A percentile compares a stretch with the other conserved stretches of the same genome.
phyloP scores from a whole-genome alignment of 257 asterid genomes.

The Paulownia fortunei region DNA sequence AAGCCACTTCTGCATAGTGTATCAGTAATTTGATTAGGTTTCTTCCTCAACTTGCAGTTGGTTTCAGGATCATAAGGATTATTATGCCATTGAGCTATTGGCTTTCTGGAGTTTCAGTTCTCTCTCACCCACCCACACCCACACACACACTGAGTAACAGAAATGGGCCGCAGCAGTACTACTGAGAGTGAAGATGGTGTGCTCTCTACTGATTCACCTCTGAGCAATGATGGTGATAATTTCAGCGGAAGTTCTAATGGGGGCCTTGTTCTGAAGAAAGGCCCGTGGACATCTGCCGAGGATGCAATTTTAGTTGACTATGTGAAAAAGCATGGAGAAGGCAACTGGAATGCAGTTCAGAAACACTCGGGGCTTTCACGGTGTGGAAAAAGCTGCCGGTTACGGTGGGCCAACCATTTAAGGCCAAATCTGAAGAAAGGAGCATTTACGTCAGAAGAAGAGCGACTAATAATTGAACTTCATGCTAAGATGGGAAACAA shows the following conservation, averaged over 20 bases:
- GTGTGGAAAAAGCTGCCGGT: constrained; percentile 76
- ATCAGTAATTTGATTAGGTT: not conserved
- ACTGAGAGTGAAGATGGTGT: constrained; percentile 56
- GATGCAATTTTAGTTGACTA: constrained; percentile 65
- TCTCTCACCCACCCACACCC: not conserved
- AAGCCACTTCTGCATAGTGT: constrained; percentile 21
- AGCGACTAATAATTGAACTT: constrained; percentile 61
- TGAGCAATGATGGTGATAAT: constrained; percentile 54
- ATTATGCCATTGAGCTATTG: constrained; percentile 38
- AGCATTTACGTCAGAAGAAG: constrained; percentile 69
- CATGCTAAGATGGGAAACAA: constrained; percentile 82
- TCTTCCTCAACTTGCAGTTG: constrained; percentile 25
- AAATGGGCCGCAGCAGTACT: constrained; percentile 50
- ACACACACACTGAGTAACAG: not conserved
- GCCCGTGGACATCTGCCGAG: constrained; percentile 77
- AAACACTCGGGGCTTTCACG: constrained; percentile 69
- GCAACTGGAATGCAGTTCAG: constrained; percentile 80
- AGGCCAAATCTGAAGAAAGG: constrained; percentile 79
- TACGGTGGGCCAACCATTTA: constrained; percentile 77
- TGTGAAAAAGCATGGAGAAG: constrained; percentile 72
- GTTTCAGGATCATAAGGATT: constrained; percentile 30
- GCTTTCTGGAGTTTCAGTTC: constrained; percentile 23
- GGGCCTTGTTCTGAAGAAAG: constrained; percentile 61
- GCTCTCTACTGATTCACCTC: constrained; percentile 62
- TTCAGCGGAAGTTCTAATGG: constrained; percentile 45